Evolutionary conservation across 192 early-diverging fungal species (phyloP).

Genomic region (Paraglomus brasilianum): DNA sequence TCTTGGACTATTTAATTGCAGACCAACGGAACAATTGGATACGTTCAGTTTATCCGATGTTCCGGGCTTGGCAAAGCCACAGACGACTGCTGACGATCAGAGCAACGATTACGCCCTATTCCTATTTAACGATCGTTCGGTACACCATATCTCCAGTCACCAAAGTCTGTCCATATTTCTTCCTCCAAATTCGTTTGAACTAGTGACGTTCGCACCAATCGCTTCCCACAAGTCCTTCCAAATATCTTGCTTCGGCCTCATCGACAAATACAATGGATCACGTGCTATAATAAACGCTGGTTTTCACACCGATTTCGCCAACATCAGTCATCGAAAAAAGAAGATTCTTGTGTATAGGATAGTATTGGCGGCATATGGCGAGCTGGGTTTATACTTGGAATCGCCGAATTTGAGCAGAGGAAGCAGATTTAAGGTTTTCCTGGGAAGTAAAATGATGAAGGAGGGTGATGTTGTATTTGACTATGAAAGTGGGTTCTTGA

Average conservation of each 20-base stretch:
- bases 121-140: not conserved
- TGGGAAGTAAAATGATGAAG: not conserved
- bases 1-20: constrained; percentile 30
- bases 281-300: constrained; percentile 8
- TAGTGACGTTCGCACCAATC: constrained; percentile 21
- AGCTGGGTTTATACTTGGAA: constrained; percentile 15
- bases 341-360: not conserved
- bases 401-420: not conserved
- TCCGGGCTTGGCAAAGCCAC: not conserved
- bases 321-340: not conserved
- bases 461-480: constrained; percentile 9
- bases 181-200: constrained; percentile 7
- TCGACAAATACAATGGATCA: constrained; percentile 39
- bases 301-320: not conserved
- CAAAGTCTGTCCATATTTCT: constrained; percentile 14
- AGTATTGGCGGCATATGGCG: constrained; percentile 12
- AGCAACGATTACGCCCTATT: constrained; percentile 8
- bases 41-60: not conserved
- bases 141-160: not conserved
- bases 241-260: constrained; percentile 33
- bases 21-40: not conserved
- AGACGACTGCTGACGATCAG: not conserved
- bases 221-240: not conserved
- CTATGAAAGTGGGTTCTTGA: not conserved
- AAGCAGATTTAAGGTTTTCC: not conserved